Percentiles rank a stretch among this genome's conserved stretches.
phyloP scores from a whole-genome alignment of 768 basidiomycete genomes.

The Amanita brunnescens region DNA sequence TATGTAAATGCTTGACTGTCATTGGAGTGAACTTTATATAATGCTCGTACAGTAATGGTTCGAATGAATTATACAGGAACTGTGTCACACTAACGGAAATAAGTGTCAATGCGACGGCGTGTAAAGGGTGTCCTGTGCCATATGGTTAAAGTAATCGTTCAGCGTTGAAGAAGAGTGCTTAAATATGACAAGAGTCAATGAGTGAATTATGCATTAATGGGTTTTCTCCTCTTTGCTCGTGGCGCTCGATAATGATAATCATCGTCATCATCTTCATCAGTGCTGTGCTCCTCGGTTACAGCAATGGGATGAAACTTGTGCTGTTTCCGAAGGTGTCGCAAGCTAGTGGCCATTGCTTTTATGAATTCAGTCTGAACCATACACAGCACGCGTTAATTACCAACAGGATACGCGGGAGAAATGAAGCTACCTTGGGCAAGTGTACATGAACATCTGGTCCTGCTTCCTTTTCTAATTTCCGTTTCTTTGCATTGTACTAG shows the following conservation, averaged over 20 bases:
- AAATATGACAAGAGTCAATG: constrained; percentile 1
- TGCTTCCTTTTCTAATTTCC: constrained; percentile 36
- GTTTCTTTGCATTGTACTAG: constrained; percentile 61
- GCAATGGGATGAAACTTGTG: constrained; percentile 29
- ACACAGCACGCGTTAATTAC: not conserved
- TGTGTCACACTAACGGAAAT: not conserved
- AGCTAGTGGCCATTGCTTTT: constrained; percentile 46
- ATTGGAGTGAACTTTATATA: not conserved
- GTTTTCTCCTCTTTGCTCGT: constrained; percentile 26
- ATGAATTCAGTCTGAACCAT: constrained; percentile 59
- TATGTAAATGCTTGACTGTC: constrained; percentile 15
- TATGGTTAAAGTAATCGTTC: constrained; percentile 1
- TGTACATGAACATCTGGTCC: constrained; percentile 40
- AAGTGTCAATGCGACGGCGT: constrained; percentile 1
- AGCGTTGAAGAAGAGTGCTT: not conserved
- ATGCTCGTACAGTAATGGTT: constrained; percentile 2
- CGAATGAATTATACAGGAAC: not conserved
- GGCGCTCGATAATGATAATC: constrained; percentile 31
- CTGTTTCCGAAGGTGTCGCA: constrained; percentile 51
- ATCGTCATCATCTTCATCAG: constrained; percentile 41
- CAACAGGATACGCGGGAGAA: not conserved
- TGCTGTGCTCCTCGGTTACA: constrained; percentile 30
- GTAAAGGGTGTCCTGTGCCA: not conserved
- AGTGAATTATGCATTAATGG: constrained; percentile 7
- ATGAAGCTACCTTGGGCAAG: constrained; percentile 43